Percentiles rank a stretch among this genome's conserved stretches.
These are phyloP conservation scores for Globisporangium carolinianum DNA, from an alignment of 352 stramenopile species.

Conservation along the genomic window DNA sequence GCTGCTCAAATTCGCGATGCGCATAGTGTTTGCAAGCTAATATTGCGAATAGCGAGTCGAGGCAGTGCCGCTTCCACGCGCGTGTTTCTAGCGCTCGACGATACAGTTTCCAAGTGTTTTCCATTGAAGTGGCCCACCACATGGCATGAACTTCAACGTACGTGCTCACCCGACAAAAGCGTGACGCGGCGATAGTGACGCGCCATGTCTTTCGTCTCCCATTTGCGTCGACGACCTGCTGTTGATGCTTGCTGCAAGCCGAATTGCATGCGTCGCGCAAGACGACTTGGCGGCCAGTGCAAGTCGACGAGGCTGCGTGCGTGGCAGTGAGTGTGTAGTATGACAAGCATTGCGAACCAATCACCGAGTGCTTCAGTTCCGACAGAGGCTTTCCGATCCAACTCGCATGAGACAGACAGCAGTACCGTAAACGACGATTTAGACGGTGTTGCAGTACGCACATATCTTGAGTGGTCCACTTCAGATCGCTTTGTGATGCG, in stretches of 20 bases:
- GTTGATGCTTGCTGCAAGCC: background rate
- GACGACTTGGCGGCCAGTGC: background rate
- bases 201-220: no score
- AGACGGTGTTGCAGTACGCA: background rate
- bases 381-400: background rate
- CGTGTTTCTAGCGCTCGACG: background rate
- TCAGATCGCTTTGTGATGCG: background rate
- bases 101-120: background rate
- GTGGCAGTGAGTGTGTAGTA: background rate
- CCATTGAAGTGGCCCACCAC: background rate
- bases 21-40: no score
- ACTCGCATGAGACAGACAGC: background rate
- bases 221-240: background rate
- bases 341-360: background rate
- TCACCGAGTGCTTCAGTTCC: background rate
- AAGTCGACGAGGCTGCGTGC: background rate
- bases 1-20: no score
- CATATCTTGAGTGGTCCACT: background rate
- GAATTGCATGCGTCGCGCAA: no score
- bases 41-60: no score
- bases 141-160: background rate
- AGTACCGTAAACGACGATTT: background rate
- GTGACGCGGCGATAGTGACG: no score
- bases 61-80: background rate
- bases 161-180: background rate